Percentiles rank a stretch among this genome's conserved stretches.
These are phyloP conservation scores for Colletotrichum plurivorum DNA, from an alignment of 2,329 filamentous ascomycete genomes.

Conservation along the genomic window DNA sequence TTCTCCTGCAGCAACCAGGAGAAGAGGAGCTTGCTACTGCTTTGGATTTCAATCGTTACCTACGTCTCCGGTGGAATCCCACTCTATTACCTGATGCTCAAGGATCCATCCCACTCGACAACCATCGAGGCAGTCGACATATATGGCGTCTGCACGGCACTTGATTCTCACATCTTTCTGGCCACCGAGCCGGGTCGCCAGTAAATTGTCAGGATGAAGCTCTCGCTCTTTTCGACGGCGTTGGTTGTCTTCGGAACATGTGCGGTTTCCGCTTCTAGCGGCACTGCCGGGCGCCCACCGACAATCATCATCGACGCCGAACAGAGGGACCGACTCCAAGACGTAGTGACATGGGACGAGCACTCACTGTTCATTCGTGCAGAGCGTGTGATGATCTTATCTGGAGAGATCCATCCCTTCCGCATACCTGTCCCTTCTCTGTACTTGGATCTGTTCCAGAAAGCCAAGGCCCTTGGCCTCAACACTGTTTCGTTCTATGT, in stretches of 20 bases:
- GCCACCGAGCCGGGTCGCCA: neutral
- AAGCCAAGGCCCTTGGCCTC: conserved; percentile 85
- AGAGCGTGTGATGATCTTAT: conserved; percentile 79
- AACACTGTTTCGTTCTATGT: conserved; percentile 85
- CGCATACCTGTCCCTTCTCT: conserved; percentile 61
- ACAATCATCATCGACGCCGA: conserved; percentile 43
- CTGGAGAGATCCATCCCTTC: conserved; percentile 81
- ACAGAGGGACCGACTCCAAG: conserved; percentile 48
- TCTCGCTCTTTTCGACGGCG: conserved; percentile 19
- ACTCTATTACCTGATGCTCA: neutral
- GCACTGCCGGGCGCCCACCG: conserved; percentile 31
- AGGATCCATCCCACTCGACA: neutral
- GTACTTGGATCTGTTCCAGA: conserved; percentile 83
- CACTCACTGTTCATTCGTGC: conserved; percentile 79
- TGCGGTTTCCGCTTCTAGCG: conserved; percentile 38
- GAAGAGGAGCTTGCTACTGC: no score
- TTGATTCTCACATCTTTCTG: neutral
- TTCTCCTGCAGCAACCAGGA: no score
- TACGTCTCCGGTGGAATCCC: neutral
- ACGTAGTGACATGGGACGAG: conserved; percentile 77
- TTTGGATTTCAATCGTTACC: neutral
- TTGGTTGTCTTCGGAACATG: conserved; percentile 36
- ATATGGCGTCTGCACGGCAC: neutral
- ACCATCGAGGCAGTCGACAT: neutral
- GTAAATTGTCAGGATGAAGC: conserved; percentile 4